Base-by-base conservation (phyloP, 2,329 filamentous ascomycete species). In the Alternaria viburni region DNA sequence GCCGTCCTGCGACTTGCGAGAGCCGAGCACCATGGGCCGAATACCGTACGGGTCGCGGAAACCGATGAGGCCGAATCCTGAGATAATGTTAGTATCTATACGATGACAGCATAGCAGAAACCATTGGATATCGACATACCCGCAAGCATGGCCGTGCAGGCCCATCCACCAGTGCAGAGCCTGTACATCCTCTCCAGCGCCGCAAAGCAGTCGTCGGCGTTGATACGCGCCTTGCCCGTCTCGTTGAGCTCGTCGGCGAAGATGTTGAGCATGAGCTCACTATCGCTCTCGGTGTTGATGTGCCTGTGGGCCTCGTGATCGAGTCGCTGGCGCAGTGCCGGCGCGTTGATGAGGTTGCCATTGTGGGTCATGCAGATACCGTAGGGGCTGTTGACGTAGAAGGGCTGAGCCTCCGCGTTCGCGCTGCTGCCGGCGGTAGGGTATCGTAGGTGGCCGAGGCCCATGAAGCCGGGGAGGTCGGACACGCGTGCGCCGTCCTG, bases 221-320 rank as follows among this genome's bases (percentile, higher is more conserved):
- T 95, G 67, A 93, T 90, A 81, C 92, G 90, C 60, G 90, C 88
- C 81, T 96, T 96, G 72, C 91, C 90, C 25, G 91, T 92, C 81
- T 93, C 89, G 69, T 91, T 90, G 51, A 96, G 86, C 78, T 92
- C 91, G 78, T 92, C 88, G 23, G 93, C 94, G 71, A 95, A 97
- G 70, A 97, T 87, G 80, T 97, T 97, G 65, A 97, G 85, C 84
- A 96, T 92, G 65, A 95, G 82, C 82, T 97, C 93, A 70, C 90
- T 93, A 81, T 97, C 93, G 61, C 90, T 93, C 74, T 96, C 93
- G 26, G 93, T 94, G 81, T 97, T 97, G 84, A 96, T 91, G 79
- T 96, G 93, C 69, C 93, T 87, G 76, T 92, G 92, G 8, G 91
- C 92, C 69, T 92, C 91, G 68, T 89, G 83, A 74, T 96, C 93